Conservation (phyloP, 805 yeast species). For the Yarrowia osloensis region DNA sequence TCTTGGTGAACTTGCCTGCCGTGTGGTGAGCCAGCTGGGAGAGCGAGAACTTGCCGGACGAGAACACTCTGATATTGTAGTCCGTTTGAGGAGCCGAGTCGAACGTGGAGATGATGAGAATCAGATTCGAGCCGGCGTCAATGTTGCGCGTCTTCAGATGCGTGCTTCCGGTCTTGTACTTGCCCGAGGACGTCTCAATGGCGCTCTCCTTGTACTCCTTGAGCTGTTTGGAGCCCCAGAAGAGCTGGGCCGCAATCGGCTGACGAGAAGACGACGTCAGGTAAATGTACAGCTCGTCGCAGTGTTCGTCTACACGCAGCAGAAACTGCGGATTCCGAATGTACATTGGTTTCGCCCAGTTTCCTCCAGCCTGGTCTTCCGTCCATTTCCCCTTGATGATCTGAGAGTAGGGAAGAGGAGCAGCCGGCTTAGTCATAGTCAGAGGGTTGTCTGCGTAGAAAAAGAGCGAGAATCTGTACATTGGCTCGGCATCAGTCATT, state of each 20-base stretch:
- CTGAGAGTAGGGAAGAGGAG: constrained; percentile 36
- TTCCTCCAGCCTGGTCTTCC: constrained; percentile 53
- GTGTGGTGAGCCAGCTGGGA: constrained; percentile 2
- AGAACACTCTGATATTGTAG: not conserved
- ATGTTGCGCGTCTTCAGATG: not conserved
- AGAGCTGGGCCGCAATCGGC: constrained; percentile 3
- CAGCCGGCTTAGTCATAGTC: constrained; percentile 42
- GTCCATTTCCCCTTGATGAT: constrained; percentile 51
- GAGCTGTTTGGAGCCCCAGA: constrained; percentile 9
- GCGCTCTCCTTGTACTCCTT: constrained; percentile 20
- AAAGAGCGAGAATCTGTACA: constrained; percentile 34
- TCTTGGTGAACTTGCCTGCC: constrained; percentile 10
- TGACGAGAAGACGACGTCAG: constrained; percentile 13
- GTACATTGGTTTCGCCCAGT: constrained; percentile 51
- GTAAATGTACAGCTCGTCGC: constrained; percentile 6
- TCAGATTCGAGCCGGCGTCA: not conserved
- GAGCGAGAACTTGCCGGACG: not conserved
- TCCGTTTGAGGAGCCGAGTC: constrained; percentile 13
- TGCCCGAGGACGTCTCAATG: constrained; percentile 1
- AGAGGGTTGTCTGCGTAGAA: constrained; percentile 32
- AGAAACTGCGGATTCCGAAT: constrained; percentile 59
- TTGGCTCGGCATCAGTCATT: not conserved
- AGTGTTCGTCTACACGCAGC: constrained; percentile 35
- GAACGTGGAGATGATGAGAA: constrained; percentile 5
- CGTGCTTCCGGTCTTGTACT: constrained; percentile 10